Evolutionary conservation across 2,329 filamentous ascomycete species (phyloP).

Genomic region (Didymella arachidicola): DNA sequence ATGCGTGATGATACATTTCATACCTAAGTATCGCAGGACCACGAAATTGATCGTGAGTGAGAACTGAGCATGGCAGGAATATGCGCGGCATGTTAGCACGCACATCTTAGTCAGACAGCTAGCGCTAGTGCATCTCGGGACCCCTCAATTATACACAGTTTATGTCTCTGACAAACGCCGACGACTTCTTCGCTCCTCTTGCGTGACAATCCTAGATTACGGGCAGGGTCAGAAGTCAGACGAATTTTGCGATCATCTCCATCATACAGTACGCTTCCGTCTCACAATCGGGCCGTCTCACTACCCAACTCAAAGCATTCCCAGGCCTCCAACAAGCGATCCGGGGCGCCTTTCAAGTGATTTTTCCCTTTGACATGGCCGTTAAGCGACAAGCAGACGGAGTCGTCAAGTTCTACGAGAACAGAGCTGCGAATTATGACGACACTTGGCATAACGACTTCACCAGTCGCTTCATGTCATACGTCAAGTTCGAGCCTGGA

Average conservation of each 20-base stretch:
- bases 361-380: background rate
- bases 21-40: background rate
- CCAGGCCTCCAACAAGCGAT: background rate
- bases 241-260: background rate
- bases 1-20: background rate
- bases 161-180: background rate
- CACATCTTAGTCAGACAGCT: conserved; percentile 13
- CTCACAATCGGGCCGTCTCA: conserved; percentile 5
- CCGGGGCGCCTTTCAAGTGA: too few species aligned
- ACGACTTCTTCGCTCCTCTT: background rate
- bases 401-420: conserved; percentile 48
- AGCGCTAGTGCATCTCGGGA: conserved; percentile 10
- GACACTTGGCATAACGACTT: conserved; percentile 54
- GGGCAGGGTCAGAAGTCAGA: too few species aligned
- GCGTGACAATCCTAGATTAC: too few species aligned
- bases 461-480: conserved; percentile 49
- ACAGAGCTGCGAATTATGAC: conserved; percentile 50
- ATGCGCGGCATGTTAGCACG: background rate
- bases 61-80: background rate
- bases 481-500: conserved; percentile 44
- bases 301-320: background rate
- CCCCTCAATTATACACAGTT: conserved; percentile 9
- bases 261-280: background rate
- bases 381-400: conserved; percentile 35
- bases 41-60: background rate